Conservation (phyloP, 371 early-diverging fungal genomes). For the Mortierella sp. region DNA sequence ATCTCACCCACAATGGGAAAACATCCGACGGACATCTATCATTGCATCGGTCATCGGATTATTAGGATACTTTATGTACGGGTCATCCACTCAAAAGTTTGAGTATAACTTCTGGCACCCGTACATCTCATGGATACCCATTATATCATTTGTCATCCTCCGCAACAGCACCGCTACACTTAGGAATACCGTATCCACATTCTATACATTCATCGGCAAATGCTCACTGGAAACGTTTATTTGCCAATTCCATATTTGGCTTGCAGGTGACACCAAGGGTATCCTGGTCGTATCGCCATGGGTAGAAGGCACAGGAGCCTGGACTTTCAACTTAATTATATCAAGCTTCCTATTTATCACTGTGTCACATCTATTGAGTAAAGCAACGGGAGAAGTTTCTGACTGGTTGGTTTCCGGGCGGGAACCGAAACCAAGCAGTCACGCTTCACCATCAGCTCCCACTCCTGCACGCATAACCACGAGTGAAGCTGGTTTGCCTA, state of each 20-base stretch:
- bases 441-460: conserved; percentile 1
- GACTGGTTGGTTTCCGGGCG: conserved; percentile 57
- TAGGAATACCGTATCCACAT: conserved; percentile 64
- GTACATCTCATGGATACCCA: conserved; percentile 72
- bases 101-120: conserved; percentile 73
- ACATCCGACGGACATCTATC: conserved; percentile 39
- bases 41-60: conserved; percentile 56
- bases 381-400: conserved; percentile 65
- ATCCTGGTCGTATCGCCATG: conserved; percentile 63
- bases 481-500: conserved; percentile 1
- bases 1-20: conserved; percentile 59
- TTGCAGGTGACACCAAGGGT: conserved; percentile 82
- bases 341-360: conserved; percentile 67
- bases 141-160: conserved; percentile 71
- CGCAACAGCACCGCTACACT: conserved; percentile 71
- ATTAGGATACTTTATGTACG: conserved; percentile 63
- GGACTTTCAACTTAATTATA: conserved; percentile 69
- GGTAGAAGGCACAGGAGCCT: conserved; percentile 53
- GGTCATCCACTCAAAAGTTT: conserved; percentile 61
- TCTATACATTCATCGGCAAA: conserved; percentile 72
- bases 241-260: conserved; percentile 85
- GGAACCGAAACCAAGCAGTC: conserved; percentile 24
- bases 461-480: neutral
- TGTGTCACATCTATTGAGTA: conserved; percentile 66
- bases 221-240: conserved; percentile 83